phyloP scores from a whole-genome alignment of 1,139 yeast genomes.

The Hemisphaericaspora subhashii region DNA sequence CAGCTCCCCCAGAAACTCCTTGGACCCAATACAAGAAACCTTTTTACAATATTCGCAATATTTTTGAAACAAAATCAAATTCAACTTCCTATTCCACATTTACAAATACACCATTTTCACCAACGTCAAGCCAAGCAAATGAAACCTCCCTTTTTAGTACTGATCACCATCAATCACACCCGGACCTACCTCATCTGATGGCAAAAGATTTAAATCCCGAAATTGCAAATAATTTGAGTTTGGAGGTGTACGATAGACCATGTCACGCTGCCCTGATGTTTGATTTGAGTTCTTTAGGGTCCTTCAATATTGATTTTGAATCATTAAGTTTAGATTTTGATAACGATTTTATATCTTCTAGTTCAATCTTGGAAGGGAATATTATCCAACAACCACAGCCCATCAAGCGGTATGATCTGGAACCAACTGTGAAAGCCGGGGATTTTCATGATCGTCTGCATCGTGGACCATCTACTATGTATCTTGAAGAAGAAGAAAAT shows the following conservation, averaged over 20 bases:
- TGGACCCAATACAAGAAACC: slow-evolving; percentile 1
- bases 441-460: no score
- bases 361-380: background rate
- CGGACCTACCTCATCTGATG: background rate
- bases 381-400: background rate
- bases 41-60: slow-evolving; percentile 7
- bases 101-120: slow-evolving; percentile 6
- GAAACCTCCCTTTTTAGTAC: slow-evolving; percentile 7
- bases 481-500: background rate
- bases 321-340: slow-evolving; percentile 7
- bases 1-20: background rate
- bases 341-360: background rate
- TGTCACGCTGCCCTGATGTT: background rate
- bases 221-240: background rate
- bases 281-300: slow-evolving; percentile 7
- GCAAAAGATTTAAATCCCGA: background rate
- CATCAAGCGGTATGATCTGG: background rate
- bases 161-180: background rate
- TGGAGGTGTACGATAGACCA: slow-evolving; percentile 7
- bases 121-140: slow-evolving; percentile 7
- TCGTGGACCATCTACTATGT: no score
- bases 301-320: slow-evolving; percentile 10
- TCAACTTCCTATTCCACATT: slow-evolving; percentile 7
- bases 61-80: slow-evolving; percentile 8
- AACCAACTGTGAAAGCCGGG: no score